Evolutionary conservation across 176 grass and related monocot genomes (phyloP), one percentile per base, ranked within the genome.

Genomic region (Eleusine coracana): DNA sequence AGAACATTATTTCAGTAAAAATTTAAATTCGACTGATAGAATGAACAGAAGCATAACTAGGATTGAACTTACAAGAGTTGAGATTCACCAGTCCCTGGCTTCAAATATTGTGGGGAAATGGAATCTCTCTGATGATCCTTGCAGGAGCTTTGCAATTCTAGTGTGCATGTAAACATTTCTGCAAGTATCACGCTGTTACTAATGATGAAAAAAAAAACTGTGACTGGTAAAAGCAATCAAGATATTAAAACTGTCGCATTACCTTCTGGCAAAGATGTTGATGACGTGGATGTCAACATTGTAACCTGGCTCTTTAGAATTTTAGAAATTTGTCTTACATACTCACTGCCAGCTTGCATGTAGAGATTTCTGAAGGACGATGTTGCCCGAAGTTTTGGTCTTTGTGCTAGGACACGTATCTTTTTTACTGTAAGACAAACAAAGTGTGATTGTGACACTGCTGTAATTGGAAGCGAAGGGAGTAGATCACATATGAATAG

Each of bases 1-100:
- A 81, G 52, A 89, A 59, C 1, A 46, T 59, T 25, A 14, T 67
- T 59, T 27, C 21, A 67, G 50, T 28, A 67, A 20, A 10, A 12
- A 78, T 21, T 68, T 58, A 66, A 64, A 31, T 67, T 50, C 39
- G 54, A 80, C 16, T 77, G 68, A 37, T 36, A 59, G 12, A 80
- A 73, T 12, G 6, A 59, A 73, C 38, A 48, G 67, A 73, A 77
- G 46, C 54, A 75, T 70, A 60, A 18, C 25, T 64, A 51, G 10
- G 25, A 27, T 51, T 59, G 39, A 56, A 91, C 96, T 91, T 98
- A 98, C 96, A 95, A 98, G 36, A 87, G 79, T 75, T 98, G 96
- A 74, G 92, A 89, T 88, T 95, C 96, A 85, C 96, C 96, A 37
- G 85, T 91, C 73, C 96, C 96, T 52, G 90, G 90, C 80, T 90